These are phyloP conservation scores for Pulveroboletus sp. DNA, from an alignment of 768 basidiomycete species.

Conservation along the genomic window DNA sequence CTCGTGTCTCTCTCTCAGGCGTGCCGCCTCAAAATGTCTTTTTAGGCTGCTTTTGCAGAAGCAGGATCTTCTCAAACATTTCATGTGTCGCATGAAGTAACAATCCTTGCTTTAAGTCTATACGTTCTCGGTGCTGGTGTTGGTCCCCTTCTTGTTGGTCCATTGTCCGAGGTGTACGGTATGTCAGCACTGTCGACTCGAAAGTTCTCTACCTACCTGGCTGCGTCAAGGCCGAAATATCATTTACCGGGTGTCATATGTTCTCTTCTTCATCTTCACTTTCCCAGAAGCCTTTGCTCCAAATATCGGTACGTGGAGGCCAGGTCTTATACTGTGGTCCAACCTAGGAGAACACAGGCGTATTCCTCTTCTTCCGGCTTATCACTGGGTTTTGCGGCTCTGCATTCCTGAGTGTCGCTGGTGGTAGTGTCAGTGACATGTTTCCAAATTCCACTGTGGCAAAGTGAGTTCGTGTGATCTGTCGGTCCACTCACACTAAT, in stretches of 20 bases:
- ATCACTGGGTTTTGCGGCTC: conserved; percentile 52
- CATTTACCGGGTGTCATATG: conserved; percentile 61
- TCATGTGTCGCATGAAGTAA: conserved; percentile 49
- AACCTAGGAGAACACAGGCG: conserved; percentile 33
- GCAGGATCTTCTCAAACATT: conserved; percentile 49
- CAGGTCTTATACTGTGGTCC: neutral
- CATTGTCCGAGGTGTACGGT: conserved; percentile 40
- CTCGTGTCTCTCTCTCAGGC: neutral
- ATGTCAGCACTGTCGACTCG: neutral
- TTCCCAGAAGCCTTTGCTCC: conserved; percentile 75
- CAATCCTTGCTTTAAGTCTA: conserved; percentile 45
- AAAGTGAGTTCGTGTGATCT: conserved; percentile 41
- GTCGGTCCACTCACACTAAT: conserved; percentile 5
- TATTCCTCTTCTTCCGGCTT: conserved; percentile 61
- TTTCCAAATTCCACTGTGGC: conserved; percentile 54
- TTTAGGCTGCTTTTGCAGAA: conserved; percentile 62
- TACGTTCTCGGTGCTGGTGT: conserved; percentile 39
- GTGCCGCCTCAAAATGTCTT: neutral
- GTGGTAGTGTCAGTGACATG: conserved; percentile 57
- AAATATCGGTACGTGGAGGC: conserved; percentile 43
- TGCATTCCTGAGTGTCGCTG: conserved; percentile 59
- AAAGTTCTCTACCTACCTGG: neutral
- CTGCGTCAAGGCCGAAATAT: conserved; percentile 50
- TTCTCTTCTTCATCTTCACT: conserved; percentile 56
- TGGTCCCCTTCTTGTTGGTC: conserved; percentile 37